Percentiles rank a stretch among this genome's conserved stretches.
phyloP scores from a whole-genome alignment of 2,329 filamentous ascomycete species.

The Macroventuria anomochaeta region DNA sequence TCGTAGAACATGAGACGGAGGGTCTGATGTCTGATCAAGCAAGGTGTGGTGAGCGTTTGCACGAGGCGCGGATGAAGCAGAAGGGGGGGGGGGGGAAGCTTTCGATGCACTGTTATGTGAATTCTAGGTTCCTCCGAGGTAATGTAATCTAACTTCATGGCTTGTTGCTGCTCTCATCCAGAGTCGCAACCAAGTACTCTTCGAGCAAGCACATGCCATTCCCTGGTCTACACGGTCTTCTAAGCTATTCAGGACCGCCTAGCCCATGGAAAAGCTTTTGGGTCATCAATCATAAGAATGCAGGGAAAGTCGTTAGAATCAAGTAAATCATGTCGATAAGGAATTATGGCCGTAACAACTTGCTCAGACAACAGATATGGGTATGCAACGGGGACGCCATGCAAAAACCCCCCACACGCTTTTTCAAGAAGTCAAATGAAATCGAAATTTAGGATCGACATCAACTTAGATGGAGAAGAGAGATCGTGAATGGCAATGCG shows the following conservation, averaged over 20 bases:
- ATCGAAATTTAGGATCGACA: conserved; percentile 20
- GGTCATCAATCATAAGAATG: conserved; percentile 4
- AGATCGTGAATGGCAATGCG: conserved; percentile 11
- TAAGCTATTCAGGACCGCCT: not conserved
- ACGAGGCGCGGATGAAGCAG: no score
- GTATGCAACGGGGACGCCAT: conserved; percentile 20
- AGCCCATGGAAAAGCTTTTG: not conserved
- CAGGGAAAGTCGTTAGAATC: conserved; percentile 6
- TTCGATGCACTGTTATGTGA: no score
- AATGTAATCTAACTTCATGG: not conserved
- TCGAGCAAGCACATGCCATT: not conserved
- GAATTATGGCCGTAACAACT: conserved; percentile 16
- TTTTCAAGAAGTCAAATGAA: conserved; percentile 27
- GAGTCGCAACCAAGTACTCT: not conserved
- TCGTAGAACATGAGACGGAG: no score
- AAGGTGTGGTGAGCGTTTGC: not conserved
- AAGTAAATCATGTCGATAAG: conserved; percentile 12
- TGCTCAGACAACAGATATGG: conserved; percentile 20
- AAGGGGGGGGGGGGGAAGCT: no score
- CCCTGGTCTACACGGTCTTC: not conserved
- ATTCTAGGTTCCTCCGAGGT: no score
- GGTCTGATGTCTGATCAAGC: no score
- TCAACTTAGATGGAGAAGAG: conserved; percentile 20
- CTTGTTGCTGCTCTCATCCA: not conserved
- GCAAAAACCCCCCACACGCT: conserved; percentile 18